These are phyloP conservation scores for Podaxis rugospora DNA, from an alignment of 768 basidiomycete genomes.

Conservation along the genomic window DNA sequence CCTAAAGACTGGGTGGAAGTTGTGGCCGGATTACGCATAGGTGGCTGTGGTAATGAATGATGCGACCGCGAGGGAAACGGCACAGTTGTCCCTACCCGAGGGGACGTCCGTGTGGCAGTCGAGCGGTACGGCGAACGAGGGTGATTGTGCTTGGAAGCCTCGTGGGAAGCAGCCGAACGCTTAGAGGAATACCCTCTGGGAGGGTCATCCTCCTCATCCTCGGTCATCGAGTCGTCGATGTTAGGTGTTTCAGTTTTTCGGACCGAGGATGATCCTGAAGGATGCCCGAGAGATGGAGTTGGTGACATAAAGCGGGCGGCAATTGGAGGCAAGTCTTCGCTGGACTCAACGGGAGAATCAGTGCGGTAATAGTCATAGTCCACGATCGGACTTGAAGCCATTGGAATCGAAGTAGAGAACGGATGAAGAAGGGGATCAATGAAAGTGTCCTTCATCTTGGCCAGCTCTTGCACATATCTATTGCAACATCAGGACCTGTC, in stretches of 20 bases:
- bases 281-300: constrained; percentile 37
- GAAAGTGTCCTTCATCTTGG: constrained; percentile 92
- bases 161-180: constrained; percentile 29
- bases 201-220: constrained; percentile 68
- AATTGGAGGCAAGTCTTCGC: constrained; percentile 78
- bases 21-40: constrained; percentile 50
- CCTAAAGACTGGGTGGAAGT: constrained; percentile 75
- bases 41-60: constrained; percentile 62
- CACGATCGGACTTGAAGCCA: constrained; percentile 51
- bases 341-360: constrained; percentile 67
- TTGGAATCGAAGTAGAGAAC: constrained; percentile 49
- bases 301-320: constrained; percentile 91
- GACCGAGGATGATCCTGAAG: constrained; percentile 29
- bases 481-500: constrained; percentile 12
- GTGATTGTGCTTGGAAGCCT: constrained; percentile 55
- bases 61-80: constrained; percentile 82
- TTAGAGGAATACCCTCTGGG: constrained; percentile 47
- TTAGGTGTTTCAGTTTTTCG: constrained; percentile 56
- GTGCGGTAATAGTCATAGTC: constrained; percentile 71
- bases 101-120: constrained; percentile 36
- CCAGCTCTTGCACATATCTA: constrained; percentile 90
- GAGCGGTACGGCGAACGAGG: constrained; percentile 75
- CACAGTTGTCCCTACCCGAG: constrained; percentile 40
- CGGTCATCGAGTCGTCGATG: constrained; percentile 68
- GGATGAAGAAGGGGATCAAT: constrained; percentile 89